Conservation (phyloP, 139 green algal species). For the Raphidocelis subcapitata region DNA sequence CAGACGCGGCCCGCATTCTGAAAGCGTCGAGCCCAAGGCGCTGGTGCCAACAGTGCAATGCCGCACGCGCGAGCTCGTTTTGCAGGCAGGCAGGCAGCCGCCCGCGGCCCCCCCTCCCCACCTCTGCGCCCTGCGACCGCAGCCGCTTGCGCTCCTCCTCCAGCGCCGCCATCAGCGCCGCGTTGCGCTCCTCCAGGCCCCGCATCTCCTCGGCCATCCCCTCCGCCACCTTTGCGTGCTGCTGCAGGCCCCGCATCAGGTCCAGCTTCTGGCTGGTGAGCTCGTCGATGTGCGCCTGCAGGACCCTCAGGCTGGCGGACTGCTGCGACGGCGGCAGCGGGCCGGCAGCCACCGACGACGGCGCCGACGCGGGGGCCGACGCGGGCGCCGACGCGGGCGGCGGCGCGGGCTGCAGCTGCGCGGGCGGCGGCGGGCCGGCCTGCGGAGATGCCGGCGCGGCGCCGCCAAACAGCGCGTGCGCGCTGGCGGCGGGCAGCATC, state of each 20-base stretch:
- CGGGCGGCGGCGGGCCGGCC: conserved; percentile 1
- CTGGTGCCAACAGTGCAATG: no score
- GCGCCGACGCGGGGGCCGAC: neutral
- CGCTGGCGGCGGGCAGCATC: neutral
- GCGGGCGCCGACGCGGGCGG: conserved; percentile 1
- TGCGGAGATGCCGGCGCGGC: neutral
- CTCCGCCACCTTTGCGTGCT: conserved; percentile 45
- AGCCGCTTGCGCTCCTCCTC: conserved; percentile 30
- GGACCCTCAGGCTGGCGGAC: conserved; percentile 30
- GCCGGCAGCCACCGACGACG: neutral
- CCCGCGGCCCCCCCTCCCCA: neutral
- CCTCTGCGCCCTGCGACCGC: neutral
- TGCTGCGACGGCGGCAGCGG: neutral
- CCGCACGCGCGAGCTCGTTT: no score
- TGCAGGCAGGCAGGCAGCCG: no score
- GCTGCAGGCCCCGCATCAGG: conserved; percentile 55
- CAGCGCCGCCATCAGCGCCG: conserved; percentile 35
- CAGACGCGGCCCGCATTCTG: neutral
- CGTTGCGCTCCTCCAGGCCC: conserved; percentile 48
- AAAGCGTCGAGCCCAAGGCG: neutral
- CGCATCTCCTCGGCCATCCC: conserved; percentile 59
- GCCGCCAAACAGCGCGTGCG: neutral
- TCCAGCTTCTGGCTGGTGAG: conserved; percentile 75
- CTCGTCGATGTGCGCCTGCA: conserved; percentile 75
- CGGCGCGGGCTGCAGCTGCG: neutral